Conservation (phyloP, 768 basidiomycete genomes). For the Porpolomopsis calyptriformis region DNA sequence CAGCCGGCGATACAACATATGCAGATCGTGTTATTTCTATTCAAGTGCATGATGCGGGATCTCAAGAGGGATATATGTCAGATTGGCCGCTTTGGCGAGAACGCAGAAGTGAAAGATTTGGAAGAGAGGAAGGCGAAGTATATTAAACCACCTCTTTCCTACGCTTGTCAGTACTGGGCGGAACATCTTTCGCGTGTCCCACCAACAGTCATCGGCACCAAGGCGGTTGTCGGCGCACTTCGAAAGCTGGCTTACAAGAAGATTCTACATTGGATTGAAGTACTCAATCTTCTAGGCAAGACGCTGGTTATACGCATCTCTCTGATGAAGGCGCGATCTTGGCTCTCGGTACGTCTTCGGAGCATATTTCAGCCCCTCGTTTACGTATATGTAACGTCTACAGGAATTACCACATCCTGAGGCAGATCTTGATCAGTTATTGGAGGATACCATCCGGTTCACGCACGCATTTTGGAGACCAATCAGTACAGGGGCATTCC, state of each 20-base stretch:
- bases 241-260: neutral
- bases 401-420: neutral
- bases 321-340: neutral
- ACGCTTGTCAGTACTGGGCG: slow-evolving; percentile 14
- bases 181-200: slow-evolving; percentile 7
- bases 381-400: neutral
- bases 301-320: neutral
- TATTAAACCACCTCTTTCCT: slow-evolving; percentile 6
- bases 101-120: slow-evolving; percentile 1
- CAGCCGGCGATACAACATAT: slow-evolving; percentile 10
- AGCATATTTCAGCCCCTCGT: neutral
- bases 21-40: neutral
- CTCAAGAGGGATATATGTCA: slow-evolving; percentile 6
- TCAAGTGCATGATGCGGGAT: slow-evolving; percentile 2
- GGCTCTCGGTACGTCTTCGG: neutral
- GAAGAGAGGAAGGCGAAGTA: neutral
- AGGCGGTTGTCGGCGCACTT: neutral
- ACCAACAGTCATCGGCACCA: neutral
- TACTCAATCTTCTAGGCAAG: neutral
- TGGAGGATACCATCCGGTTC: neutral
- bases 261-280: neutral
- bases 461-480: neutral
- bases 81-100: neutral
- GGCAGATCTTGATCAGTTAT: neutral
- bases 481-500: neutral